These are phyloP conservation scores for Apiospora kogelbergensis DNA, from an alignment of 2,329 filamentous ascomycete genomes.

Conservation along the genomic window DNA sequence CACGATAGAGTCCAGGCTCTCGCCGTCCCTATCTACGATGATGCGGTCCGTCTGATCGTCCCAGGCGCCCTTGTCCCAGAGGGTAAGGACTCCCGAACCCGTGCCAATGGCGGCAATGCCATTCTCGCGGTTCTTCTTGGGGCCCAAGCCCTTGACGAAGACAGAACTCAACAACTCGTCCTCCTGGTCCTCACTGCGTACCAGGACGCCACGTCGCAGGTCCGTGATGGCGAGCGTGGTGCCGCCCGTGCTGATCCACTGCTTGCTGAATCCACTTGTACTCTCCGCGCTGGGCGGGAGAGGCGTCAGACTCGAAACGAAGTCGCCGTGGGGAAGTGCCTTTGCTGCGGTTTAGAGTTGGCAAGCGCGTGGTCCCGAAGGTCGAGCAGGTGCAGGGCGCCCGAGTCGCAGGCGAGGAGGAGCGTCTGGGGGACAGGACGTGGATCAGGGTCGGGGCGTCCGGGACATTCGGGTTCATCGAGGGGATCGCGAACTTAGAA, in stretches of 20 bases:
- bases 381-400: constrained; percentile 85
- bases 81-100: constrained; percentile 76
- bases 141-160: constrained; percentile 75
- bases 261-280: constrained; percentile 87
- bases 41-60: constrained; percentile 93
- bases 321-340: constrained; percentile 89
- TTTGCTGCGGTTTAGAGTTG: constrained; percentile 66
- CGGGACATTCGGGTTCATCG: constrained; percentile 43
- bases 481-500: constrained; percentile 79
- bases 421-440: constrained; percentile 85
- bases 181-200: constrained; percentile 91
- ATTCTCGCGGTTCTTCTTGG: constrained; percentile 63
- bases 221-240: constrained; percentile 91
- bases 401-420: constrained; percentile 87
- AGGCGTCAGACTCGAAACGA: constrained; percentile 83
- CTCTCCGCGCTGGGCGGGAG: constrained; percentile 77
- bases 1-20: constrained; percentile 78
- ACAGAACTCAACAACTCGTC: constrained; percentile 84
- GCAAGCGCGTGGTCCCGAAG: constrained; percentile 63
- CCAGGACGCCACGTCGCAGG: constrained; percentile 79
- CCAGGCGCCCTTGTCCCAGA: constrained; percentile 95
- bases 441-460: constrained; percentile 83
- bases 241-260: constrained; percentile 92
- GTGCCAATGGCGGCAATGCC: constrained; percentile 76
- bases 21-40: constrained; percentile 70